Base-by-base conservation (phyloP, 495 filamentous ascomycete species). In the Neurospora sp. region DNA sequence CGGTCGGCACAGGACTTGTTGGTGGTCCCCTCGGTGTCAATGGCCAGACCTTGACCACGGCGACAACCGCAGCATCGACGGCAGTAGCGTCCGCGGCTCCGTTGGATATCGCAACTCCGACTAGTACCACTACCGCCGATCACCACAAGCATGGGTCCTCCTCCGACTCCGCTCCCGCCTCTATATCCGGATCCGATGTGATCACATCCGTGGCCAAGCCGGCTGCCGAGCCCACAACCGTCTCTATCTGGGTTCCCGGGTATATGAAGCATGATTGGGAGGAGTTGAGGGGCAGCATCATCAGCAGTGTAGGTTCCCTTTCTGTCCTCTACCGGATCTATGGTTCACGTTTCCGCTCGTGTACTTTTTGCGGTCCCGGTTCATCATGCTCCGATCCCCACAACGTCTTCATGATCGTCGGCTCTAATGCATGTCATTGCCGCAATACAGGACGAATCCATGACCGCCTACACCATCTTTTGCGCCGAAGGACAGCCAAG, bases 381-480 rank as follows among this genome's bases (percentile, higher is more conserved):
- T 12, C 54, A 35, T 62, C 54, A 31, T 16, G 9, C 46, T 35
- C 39, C 42, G 12, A 35, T 69, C 46, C 31, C 27, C 54, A 66
- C 54, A 16, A 35, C 27, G 23, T 12, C 9, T 42, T 23, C 5
- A 20, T 16, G 35, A 5, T 12, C n/a, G 31, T 5, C 39, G 23
- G 2, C 16, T 14, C 74, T 73, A 60, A 75, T 70, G 70, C 39
- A 16, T 39, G 18, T 12, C 49, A 23, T 31, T 73, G 39, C 4
- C n/a, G 14, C 54, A 35, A 66, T 38, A 54, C 70, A 83, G 81
- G 74, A 82, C 71, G 60, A 73, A 41, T 78, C 71, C 40, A 78
- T 74, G 70, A 83, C 83, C 12, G 72, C 77, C 18, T 85, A 82
- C 70, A 84, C 83, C 27, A 76, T 84, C 31, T 85, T 85, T 72